These are phyloP conservation scores for Penicillium waksmanii DNA, from an alignment of 495 filamentous ascomycete species.

Conservation along the genomic window DNA sequence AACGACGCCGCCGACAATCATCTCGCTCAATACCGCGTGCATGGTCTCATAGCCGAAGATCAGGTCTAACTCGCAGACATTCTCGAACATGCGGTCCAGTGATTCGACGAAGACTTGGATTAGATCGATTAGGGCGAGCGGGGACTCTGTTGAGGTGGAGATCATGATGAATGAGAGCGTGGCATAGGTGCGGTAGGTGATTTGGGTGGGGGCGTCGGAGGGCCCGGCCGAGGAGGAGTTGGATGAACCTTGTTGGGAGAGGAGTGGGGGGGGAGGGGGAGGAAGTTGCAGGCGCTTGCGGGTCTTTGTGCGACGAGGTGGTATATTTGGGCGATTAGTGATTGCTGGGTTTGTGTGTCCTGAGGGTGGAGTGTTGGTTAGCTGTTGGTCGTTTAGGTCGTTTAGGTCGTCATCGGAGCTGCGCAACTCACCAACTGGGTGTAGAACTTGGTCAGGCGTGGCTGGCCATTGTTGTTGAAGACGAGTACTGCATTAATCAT, in stretches of 20 bases:
- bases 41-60: slow-evolving; percentile 99
- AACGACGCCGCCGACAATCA: slow-evolving; percentile 95
- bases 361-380: slow-evolving; percentile 35
- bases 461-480: slow-evolving; percentile 97
- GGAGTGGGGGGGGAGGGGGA: slow-evolving; percentile 74
- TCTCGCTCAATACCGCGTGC: slow-evolving; percentile 87
- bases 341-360: slow-evolving; percentile 95
- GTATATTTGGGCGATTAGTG: slow-evolving; percentile 96
- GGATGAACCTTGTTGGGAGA: slow-evolving; percentile 62
- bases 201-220: slow-evolving; percentile 88
- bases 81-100: slow-evolving; percentile 92
- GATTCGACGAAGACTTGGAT: slow-evolving; percentile 98
- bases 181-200: slow-evolving; percentile 97
- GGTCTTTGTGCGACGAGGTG: slow-evolving; percentile 91
- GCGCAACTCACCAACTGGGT: slow-evolving; percentile 78
- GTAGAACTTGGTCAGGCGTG: slow-evolving; percentile 97
- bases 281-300: slow-evolving; percentile 91
- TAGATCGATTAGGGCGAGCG: slow-evolving; percentile 90
- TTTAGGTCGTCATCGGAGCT: background rate
- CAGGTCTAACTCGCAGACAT: slow-evolving; percentile 95
- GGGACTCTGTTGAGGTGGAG: slow-evolving; percentile 94
- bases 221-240: slow-evolving; percentile 61
- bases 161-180: slow-evolving; percentile 99
- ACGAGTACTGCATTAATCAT: slow-evolving; percentile 99
- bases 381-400: slow-evolving; percentile 1